Evolutionary conservation across 768 basidiomycete genomes (phyloP).

Genomic region (Calvatia gigantea): DNA sequence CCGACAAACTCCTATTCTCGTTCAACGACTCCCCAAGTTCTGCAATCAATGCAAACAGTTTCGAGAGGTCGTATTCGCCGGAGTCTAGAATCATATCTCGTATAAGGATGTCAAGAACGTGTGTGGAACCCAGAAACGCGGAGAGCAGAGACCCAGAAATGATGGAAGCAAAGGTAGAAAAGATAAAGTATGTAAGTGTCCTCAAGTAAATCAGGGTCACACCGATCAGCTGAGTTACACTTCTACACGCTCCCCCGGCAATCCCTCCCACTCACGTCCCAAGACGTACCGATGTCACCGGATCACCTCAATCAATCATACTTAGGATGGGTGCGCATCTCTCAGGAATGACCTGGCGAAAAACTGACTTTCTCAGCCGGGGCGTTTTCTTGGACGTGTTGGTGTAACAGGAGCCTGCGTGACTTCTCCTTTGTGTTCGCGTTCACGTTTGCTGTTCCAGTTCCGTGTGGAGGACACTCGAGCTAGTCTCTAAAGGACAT

Average conservation of each 20-base stretch:
- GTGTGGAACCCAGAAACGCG: neutral
- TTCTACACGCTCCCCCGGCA: conserved; percentile 58
- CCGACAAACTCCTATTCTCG: conserved; percentile 71
- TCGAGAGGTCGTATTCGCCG: conserved; percentile 57
- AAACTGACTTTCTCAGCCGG: too few relatives aligned
- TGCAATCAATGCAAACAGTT: conserved; percentile 63
- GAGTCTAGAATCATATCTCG: conserved; percentile 55
- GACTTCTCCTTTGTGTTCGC: too few relatives aligned
- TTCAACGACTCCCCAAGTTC: conserved; percentile 84
- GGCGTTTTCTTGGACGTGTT: too few relatives aligned
- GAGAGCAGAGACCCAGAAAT: neutral
- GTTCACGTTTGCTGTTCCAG: too few relatives aligned
- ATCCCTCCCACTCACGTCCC: conserved; percentile 72
- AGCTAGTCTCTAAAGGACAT: too few relatives aligned
- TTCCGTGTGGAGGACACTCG: too few relatives aligned
- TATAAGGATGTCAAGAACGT: neutral
- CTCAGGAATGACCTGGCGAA: too few relatives aligned
- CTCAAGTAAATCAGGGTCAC: neutral
- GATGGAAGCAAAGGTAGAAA: neutral
- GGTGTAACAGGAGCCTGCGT: too few relatives aligned
- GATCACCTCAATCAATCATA: too few relatives aligned
- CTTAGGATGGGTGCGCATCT: too few relatives aligned
- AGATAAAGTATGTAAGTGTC: neutral
- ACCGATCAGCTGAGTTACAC: conserved; percentile 12
- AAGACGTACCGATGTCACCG: too few relatives aligned